Conservation (phyloP, 2,329 filamentous ascomycete genomes). For the Monilinia polystroma region DNA sequence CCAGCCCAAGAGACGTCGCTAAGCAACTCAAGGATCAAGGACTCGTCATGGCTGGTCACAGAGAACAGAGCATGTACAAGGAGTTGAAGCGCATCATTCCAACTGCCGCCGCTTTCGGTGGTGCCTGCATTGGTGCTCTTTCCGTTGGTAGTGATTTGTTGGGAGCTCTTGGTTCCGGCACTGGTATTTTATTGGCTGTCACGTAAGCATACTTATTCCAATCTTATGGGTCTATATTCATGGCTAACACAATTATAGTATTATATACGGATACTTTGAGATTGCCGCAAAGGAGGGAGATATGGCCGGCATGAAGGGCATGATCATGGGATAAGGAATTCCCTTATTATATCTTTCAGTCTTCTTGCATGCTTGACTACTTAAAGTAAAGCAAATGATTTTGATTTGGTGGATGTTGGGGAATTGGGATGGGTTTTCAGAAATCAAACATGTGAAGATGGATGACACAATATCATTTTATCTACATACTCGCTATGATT, state of each 20-base stretch:
- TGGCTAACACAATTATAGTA: constrained; percentile 55
- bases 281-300: constrained; percentile 99
- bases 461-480: constrained; percentile 18
- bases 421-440: constrained; percentile 8
- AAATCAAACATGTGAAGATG: constrained; percentile 2
- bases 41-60: constrained; percentile 98
- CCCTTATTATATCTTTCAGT: constrained; percentile 28
- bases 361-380: constrained; percentile 29
- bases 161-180: constrained; percentile 92
- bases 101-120: constrained; percentile 95
- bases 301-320: constrained; percentile 75
- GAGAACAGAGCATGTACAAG: constrained; percentile 99
- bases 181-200: constrained; percentile 95
- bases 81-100: constrained; percentile 99
- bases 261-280: constrained; percentile 99
- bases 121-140: constrained; percentile 96
- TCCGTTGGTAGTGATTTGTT: constrained; percentile 94
- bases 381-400: constrained; percentile 21
- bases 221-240: constrained; percentile 33
- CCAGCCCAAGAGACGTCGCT: constrained; percentile 93
- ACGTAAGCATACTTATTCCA: constrained; percentile 66
- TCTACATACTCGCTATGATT: constrained; percentile 16
- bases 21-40: constrained; percentile 99
- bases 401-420: constrained; percentile 12
- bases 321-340: constrained; percentile 63